Evolutionary conservation across 2,329 filamentous ascomycete species (phyloP).

Genomic region (Chaetomiaceae sp.): DNA sequence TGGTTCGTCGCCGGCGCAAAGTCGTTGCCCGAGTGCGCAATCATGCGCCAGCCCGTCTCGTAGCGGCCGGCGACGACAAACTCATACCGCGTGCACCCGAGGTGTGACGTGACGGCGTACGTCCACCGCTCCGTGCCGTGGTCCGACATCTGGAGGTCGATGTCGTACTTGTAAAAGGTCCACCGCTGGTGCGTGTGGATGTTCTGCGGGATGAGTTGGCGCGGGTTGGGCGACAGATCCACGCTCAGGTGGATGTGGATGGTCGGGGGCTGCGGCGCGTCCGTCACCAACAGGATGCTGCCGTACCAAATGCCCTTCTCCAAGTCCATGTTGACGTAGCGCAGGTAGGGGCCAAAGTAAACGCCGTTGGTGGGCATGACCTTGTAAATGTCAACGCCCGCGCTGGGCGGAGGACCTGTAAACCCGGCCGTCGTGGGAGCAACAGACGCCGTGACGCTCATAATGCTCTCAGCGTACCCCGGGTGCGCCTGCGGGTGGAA

Average conservation of each 20-base stretch:
- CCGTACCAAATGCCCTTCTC: conserved; percentile 88
- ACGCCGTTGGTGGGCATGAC: conserved; percentile 91
- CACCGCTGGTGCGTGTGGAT: conserved; percentile 90
- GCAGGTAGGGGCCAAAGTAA: conserved; percentile 93
- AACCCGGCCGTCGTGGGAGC: conserved; percentile 79
- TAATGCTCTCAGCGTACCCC: conserved; percentile 79
- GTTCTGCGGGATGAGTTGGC: conserved; percentile 74
- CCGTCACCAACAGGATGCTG: conserved; percentile 89
- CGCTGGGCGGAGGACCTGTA: conserved; percentile 78
- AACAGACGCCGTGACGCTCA: conserved; percentile 70
- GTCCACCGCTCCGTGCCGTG: conserved; percentile 82
- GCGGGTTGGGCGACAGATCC: conserved; percentile 88
- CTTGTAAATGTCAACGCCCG: conserved; percentile 91
- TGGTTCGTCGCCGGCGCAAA: conserved; percentile 85
- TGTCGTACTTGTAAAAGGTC: conserved; percentile 92
- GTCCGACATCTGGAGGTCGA: conserved; percentile 88
- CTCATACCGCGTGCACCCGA: conserved; percentile 97
- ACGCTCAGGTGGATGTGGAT: conserved; percentile 90
- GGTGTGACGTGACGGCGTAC: conserved; percentile 93
- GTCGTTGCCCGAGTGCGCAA: conserved; percentile 94
- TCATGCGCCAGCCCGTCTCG: conserved; percentile 92
- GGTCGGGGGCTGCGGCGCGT: conserved; percentile 85
- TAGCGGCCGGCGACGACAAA: conserved; percentile 88
- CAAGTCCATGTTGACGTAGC: conserved; percentile 96
- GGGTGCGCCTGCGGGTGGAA: conserved; percentile 72